Base-by-base conservation (phyloP, 345 rosid genomes). In the Garcia nutans region DNA sequence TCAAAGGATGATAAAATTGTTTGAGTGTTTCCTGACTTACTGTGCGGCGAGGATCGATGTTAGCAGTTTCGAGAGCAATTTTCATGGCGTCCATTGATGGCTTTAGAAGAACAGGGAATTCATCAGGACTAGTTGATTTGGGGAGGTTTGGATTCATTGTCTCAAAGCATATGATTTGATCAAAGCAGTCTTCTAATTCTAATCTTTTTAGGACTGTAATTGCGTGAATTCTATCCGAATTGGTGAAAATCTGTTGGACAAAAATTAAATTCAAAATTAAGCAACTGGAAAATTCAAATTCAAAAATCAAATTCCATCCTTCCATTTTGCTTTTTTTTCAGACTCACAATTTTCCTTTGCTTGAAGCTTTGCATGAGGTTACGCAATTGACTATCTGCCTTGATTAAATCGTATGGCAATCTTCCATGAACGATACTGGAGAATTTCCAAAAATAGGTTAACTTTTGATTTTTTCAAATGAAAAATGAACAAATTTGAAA, bases 381-480 rank as follows among this genome's bases (percentile, higher is more conserved):
- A 13, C 88, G 88, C 76, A 95, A 80, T 71, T 84, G 96, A 23
- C 60, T 52, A 77, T 93, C 90, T 19, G 88, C 90, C 77, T 90
- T 86, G 85, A 95, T 90, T 79, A 87, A 81, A 62, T 85, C 91
- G 64, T 95, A 95, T 9, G 99, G 97, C 82, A 95, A 88, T 74
- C 90, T 95, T 85, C 98, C 98, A 85, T 95, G 99, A 78, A 93
- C 99, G 91, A 86, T 71, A 86, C 98, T 93, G 84, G 37, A 68
- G 5, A 26, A 52, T 12, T 12, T 9, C 0, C 10, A 47, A 47
- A 52, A 13, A 17, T 54, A 6, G 6, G 10, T 9, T 1, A 2
- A 23, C 1, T 37, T 6, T 8, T 52, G 41, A 33, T 3, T 33
- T 33, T 33, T 8, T 8, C 6, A 6, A 37, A 62, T 42, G 10